Conservation (phyloP, 768 basidiomycete genomes). For the Paxillus ammoniavirescens region DNA sequence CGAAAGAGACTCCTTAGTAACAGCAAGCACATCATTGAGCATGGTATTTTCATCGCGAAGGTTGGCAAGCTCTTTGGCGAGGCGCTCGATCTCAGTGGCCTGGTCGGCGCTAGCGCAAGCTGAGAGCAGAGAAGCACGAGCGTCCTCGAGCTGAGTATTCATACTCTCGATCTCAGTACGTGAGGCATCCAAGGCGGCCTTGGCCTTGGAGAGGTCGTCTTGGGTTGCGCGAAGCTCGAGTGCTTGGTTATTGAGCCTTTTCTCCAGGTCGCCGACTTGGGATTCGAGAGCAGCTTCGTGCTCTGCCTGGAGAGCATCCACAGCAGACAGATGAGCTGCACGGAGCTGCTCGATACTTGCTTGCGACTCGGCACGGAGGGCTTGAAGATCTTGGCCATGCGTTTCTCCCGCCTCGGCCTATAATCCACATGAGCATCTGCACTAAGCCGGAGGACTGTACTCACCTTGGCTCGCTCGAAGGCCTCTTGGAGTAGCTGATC, state of each 20-base stretch:
- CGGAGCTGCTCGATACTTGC: slow-evolving; percentile 69
- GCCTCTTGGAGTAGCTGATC: slow-evolving; percentile 60
- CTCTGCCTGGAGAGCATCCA: slow-evolving; percentile 63
- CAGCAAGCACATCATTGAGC: slow-evolving; percentile 60
- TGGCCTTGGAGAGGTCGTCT: slow-evolving; percentile 79
- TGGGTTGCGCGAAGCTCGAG: slow-evolving; percentile 82
- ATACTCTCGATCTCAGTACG: slow-evolving; percentile 55
- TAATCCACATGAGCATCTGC: slow-evolving; percentile 8
- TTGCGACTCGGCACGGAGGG: slow-evolving; percentile 64
- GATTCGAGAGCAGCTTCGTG: slow-evolving; percentile 60
- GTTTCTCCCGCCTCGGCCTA: slow-evolving; percentile 69
- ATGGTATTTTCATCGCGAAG: slow-evolving; percentile 70
- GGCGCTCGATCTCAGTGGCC: slow-evolving; percentile 51
- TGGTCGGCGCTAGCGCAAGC: slow-evolving; percentile 45
- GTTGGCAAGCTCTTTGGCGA: slow-evolving; percentile 57
- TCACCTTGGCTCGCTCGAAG: slow-evolving; percentile 77
- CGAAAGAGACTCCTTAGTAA: slow-evolving; percentile 67
- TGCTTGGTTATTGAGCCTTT: slow-evolving; percentile 57
- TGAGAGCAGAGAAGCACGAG: slow-evolving; percentile 45
- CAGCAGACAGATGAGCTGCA: slow-evolving; percentile 53
- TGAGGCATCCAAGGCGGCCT: slow-evolving; percentile 52
- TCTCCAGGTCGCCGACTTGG: slow-evolving; percentile 55
- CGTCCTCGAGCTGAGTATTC: slow-evolving; percentile 63
- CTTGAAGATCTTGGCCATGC: slow-evolving; percentile 70
- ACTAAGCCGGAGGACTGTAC: slow-evolving; percentile 7